Conservation (phyloP, 768 basidiomycete genomes). For the Mycena vulgaris region DNA sequence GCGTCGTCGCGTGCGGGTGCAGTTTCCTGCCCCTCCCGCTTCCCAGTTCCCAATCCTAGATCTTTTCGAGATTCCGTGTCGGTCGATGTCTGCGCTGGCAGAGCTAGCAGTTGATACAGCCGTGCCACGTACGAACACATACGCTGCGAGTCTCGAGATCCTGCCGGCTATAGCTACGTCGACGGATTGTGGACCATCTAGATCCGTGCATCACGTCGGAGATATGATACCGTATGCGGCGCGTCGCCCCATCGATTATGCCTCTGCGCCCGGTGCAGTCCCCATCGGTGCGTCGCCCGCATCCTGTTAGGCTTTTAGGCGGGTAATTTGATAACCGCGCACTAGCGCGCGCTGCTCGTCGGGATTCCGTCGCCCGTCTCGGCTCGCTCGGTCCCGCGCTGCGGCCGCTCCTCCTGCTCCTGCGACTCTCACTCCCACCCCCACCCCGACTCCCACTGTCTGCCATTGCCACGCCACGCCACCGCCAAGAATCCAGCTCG, state of each 20-base stretch:
- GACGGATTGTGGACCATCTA: slow-evolving; percentile 13
- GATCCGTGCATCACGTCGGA: slow-evolving; percentile 24
- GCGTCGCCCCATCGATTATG: slow-evolving; percentile 19
- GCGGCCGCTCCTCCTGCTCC: too few relatives aligned
- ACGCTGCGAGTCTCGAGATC: background rate
- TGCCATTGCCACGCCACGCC: slow-evolving; percentile 4
- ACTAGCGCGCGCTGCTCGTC: too few relatives aligned
- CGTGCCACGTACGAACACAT: slow-evolving; percentile 4
- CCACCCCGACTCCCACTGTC: too few relatives aligned
- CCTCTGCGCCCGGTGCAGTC: slow-evolving; percentile 8
- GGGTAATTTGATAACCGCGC: background rate
- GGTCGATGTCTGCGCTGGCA: too few relatives aligned
- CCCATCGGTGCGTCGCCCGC: background rate
- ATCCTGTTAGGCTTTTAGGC: background rate
- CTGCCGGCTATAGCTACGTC: background rate
- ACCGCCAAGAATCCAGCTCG: background rate
- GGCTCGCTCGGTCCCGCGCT: slow-evolving; percentile 16
- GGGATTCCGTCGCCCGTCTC: background rate
- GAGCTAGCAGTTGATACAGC: background rate
- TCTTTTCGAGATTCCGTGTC: too few relatives aligned
- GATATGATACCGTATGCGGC: slow-evolving; percentile 35
- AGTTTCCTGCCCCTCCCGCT: background rate
- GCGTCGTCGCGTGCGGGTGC: background rate
- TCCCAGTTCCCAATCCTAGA: too few relatives aligned
- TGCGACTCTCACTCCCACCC: slow-evolving; percentile 12